Evolutionary conservation across 106 monocot genomes (phyloP).

Genomic region (Allium sativum): DNA sequence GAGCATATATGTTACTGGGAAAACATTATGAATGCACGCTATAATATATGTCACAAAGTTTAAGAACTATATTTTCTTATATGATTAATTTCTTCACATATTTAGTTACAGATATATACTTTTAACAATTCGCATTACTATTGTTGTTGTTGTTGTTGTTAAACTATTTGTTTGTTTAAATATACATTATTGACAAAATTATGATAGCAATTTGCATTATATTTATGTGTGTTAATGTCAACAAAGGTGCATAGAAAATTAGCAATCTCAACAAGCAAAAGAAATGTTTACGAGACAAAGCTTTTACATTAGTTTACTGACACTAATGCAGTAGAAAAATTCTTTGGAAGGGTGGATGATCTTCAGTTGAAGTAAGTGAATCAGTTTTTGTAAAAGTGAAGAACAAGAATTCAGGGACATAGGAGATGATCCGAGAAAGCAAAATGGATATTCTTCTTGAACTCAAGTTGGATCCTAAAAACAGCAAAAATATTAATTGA

Average conservation of each 20-base stretch:
- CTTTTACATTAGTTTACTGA: conserved; percentile 58
- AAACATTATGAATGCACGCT: no score
- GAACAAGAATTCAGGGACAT: conserved; percentile 83
- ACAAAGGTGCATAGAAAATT: conserved; percentile 78
- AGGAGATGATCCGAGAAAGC: conserved; percentile 70
- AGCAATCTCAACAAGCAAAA: conserved; percentile 59
- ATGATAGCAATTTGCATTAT: no score
- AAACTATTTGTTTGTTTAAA: no score
- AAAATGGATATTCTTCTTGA: conserved; percentile 75
- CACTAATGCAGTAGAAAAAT: conserved; percentile 53
- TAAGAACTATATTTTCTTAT: no score
- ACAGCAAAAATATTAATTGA: no score
- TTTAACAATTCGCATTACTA: no score
- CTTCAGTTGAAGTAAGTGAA: conserved; percentile 95
- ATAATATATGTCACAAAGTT: no score
- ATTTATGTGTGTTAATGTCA: conserved; percentile 1
- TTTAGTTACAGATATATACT: no score
- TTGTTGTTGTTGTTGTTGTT: no score
- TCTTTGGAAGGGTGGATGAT: conserved; percentile 75
- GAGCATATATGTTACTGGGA: no score
- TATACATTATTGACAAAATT: no score
- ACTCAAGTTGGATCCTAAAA: conserved; percentile 48
- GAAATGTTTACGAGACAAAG: conserved; percentile 84
- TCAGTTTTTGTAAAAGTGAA: conserved; percentile 83
- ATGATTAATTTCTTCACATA: no score